Percentiles rank a stretch among this genome's conserved stretches.
phyloP scores from a whole-genome alignment of 805 yeast species.

The Priceomyces castillae region DNA sequence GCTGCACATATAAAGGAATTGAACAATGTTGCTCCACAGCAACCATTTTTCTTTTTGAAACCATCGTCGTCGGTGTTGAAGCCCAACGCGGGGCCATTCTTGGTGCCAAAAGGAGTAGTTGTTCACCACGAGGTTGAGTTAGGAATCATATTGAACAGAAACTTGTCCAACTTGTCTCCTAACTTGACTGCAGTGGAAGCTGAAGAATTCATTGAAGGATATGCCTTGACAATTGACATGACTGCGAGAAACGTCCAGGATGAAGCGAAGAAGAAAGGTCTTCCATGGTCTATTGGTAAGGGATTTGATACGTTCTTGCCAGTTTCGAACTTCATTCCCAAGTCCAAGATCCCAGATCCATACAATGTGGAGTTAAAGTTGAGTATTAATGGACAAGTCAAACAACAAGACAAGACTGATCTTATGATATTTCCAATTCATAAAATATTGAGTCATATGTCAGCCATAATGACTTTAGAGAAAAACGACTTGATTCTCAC shows the following conservation, averaged over 20 bases:
- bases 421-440: constrained; percentile 90
- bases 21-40: constrained; percentile 74
- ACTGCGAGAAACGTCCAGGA: constrained; percentile 96
- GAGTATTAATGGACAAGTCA: constrained; percentile 64
- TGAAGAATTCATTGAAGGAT: constrained; percentile 75
- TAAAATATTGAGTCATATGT: constrained; percentile 73
- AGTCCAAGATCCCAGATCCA: constrained; percentile 65
- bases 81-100: constrained; percentile 65
- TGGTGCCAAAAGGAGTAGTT: constrained; percentile 74
- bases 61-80: constrained; percentile 76
- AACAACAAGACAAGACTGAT: constrained; percentile 72
- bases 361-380: constrained; percentile 63
- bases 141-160: constrained; percentile 70
- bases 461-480: constrained; percentile 85
- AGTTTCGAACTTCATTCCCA: constrained; percentile 69
- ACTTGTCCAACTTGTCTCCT: constrained; percentile 59
- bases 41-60: constrained; percentile 90
- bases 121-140: constrained; percentile 94
- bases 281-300: constrained; percentile 96
- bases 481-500: constrained; percentile 90
- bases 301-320: constrained; percentile 97
- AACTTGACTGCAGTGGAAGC: constrained; percentile 65
- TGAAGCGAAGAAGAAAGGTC: constrained; percentile 88
- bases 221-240: constrained; percentile 86
- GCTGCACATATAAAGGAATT: constrained; percentile 94